phyloP scores from a whole-genome alignment of 108 stramenopile genomes.

The Epithemia pelagica region DNA sequence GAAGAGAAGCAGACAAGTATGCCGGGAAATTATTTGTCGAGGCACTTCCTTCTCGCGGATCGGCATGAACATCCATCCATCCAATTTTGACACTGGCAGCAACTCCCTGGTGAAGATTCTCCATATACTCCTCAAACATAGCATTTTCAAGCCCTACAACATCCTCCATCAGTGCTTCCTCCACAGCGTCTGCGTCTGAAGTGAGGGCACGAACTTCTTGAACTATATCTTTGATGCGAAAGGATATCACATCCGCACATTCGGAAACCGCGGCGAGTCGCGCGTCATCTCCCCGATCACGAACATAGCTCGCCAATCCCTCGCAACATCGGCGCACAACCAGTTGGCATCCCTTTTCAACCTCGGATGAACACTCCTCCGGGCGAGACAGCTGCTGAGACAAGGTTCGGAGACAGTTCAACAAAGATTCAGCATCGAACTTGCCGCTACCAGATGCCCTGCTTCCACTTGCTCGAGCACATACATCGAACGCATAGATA shows the following conservation, averaged over 20 bases:
- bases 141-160: slow-evolving; percentile 62
- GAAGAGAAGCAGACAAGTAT: slow-evolving; percentile 70
- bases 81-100: slow-evolving; percentile 62
- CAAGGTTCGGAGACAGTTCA: slow-evolving; percentile 60
- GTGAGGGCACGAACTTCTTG: slow-evolving; percentile 66
- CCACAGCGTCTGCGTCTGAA: slow-evolving; percentile 41
- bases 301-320: slow-evolving; percentile 73
- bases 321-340: slow-evolving; percentile 80
- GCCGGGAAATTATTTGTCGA: slow-evolving; percentile 50
- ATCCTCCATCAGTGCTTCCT: slow-evolving; percentile 64
- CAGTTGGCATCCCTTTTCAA: slow-evolving; percentile 79
- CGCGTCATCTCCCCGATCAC: slow-evolving; percentile 75
- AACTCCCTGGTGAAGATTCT: slow-evolving; percentile 55
- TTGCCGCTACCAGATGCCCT: slow-evolving; percentile 76
- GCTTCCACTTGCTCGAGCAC: slow-evolving; percentile 61
- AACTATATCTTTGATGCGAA: slow-evolving; percentile 62
- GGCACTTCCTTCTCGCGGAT: slow-evolving; percentile 15
- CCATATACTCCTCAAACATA: slow-evolving; percentile 82
- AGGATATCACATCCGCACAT: slow-evolving; percentile 74
- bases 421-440: slow-evolving; percentile 74
- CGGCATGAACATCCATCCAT: slow-evolving; percentile 42
- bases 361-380: slow-evolving; percentile 69
- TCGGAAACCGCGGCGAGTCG: slow-evolving; percentile 82
- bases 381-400: slow-evolving; percentile 72
- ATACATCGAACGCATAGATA: slow-evolving; percentile 85